These are phyloP conservation scores for Candida pini DNA, from an alignment of 805 yeast species.

Conservation along the genomic window DNA sequence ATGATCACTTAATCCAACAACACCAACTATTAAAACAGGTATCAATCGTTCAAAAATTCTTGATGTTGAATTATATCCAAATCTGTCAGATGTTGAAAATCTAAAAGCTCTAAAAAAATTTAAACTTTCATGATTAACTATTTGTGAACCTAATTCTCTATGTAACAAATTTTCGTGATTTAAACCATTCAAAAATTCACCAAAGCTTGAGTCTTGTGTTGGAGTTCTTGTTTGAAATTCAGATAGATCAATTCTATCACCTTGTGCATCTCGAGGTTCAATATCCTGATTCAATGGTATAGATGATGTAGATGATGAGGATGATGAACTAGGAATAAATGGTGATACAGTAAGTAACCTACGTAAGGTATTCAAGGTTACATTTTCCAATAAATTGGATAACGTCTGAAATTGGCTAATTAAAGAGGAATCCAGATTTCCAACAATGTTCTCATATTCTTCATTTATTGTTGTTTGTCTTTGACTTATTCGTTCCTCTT, in stretches of 20 bases:
- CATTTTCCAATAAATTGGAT: slow-evolving; percentile 21
- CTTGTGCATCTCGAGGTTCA: slow-evolving; percentile 8
- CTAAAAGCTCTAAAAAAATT: slow-evolving; percentile 40
- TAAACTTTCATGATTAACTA: slow-evolving; percentile 25
- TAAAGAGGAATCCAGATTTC: slow-evolving; percentile 9
- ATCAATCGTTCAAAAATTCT: slow-evolving; percentile 16
- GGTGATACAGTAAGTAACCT: slow-evolving; percentile 13
- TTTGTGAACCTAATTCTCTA: slow-evolving; percentile 23
- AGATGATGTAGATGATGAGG: slow-evolving; percentile 1
- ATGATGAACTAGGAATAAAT: slow-evolving; percentile 1
- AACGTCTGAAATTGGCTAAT: slow-evolving; percentile 23
- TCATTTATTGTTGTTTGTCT: slow-evolving; percentile 6
- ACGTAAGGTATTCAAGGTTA: slow-evolving; percentile 21
- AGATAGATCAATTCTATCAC: slow-evolving; percentile 17
- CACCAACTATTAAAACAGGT: slow-evolving; percentile 28
- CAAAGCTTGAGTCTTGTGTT: slow-evolving; percentile 33
- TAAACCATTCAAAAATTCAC: slow-evolving; percentile 35
- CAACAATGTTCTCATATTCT: slow-evolving; percentile 3
- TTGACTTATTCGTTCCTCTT: slow-evolving; percentile 1
- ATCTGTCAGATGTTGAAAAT: slow-evolving; percentile 25
- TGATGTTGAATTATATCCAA: slow-evolving; percentile 9
- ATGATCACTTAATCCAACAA: slow-evolving; percentile 23
- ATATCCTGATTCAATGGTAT: no score
- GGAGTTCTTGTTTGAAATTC: slow-evolving; percentile 5
- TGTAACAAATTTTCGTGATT: slow-evolving; percentile 19